Evolutionary conservation across 1,284 basidiomycete species (phyloP).

Genomic region (Puccinia novopanici): DNA sequence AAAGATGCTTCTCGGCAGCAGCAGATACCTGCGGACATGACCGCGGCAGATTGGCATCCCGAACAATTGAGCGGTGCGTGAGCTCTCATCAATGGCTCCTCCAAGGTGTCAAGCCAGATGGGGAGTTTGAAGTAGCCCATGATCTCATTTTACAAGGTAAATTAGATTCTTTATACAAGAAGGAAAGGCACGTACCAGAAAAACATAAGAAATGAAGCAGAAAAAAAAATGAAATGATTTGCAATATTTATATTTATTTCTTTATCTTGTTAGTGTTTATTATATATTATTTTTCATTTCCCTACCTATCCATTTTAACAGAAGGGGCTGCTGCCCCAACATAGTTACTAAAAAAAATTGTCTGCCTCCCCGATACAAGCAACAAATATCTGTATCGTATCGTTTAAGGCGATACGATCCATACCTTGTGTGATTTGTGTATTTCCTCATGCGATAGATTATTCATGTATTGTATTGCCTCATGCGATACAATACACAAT

Average conservation of each 20-base stretch:
- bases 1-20: slow-evolving; percentile 13
- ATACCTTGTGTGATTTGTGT: not conserved
- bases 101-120: slow-evolving; percentile 6
- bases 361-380: not conserved
- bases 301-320: no score
- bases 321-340: no score
- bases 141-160: not conserved
- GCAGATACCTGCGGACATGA: not conserved
- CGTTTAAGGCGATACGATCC: not conserved
- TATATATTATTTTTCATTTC: no score
- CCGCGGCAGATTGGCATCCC: not conserved
- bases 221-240: no score
- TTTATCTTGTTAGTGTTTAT: no score
- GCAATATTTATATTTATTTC: no score
- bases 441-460: not conserved
- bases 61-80: slow-evolving; percentile 9
- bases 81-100: slow-evolving; percentile 18
- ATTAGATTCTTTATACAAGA: no score
- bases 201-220: no score
- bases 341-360: not conserved
- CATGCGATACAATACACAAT: not conserved
- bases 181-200: no score
- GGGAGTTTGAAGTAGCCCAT: slow-evolving; percentile 1
- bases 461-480: not conserved
- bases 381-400: not conserved